phyloP scores from a whole-genome alignment of 2,329 filamentous ascomycete species.

The Fusarium circinatum region DNA sequence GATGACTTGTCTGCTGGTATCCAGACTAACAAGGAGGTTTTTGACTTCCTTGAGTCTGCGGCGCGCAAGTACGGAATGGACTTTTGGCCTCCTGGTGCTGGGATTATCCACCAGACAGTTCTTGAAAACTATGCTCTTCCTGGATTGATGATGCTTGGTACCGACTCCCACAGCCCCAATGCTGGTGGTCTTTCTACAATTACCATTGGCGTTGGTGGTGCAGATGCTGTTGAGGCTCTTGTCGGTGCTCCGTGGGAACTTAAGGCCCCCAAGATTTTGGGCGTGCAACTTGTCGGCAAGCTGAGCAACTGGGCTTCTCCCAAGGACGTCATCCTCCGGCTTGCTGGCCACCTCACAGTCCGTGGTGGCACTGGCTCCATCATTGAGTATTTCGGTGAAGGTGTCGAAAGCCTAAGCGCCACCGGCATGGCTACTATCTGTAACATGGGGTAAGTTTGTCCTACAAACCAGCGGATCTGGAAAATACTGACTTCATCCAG shows the following conservation, averaged over 20 bases:
- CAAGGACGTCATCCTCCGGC: slow-evolving; percentile 92
- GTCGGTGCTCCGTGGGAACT: slow-evolving; percentile 98
- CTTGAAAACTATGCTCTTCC: slow-evolving; percentile 98
- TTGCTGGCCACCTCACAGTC: slow-evolving; percentile 91
- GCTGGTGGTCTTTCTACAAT: slow-evolving; percentile 94
- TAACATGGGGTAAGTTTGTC: slow-evolving; percentile 72
- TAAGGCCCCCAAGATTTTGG: slow-evolving; percentile 90
- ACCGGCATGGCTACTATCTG: slow-evolving; percentile 94
- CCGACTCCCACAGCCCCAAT: slow-evolving; percentile 96
- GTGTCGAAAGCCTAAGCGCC: slow-evolving; percentile 86
- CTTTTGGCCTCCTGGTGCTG: slow-evolving; percentile 93
- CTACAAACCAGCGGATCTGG: neutral
- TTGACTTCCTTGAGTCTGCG: slow-evolving; percentile 95
- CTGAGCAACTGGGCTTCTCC: slow-evolving; percentile 92
- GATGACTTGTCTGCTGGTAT: slow-evolving; percentile 87
- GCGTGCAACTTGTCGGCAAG: slow-evolving; percentile 84
- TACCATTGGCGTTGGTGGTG: slow-evolving; percentile 96
- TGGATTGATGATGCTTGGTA: slow-evolving; percentile 98
- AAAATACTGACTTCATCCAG: slow-evolving; percentile 12
- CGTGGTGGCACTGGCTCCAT: slow-evolving; percentile 93
- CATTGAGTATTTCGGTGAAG: slow-evolving; percentile 92
- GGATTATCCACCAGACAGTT: slow-evolving; percentile 97
- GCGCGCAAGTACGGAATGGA: slow-evolving; percentile 92
- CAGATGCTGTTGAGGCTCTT: slow-evolving; percentile 95
- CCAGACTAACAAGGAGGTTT: slow-evolving; percentile 93